phyloP scores from a whole-genome alignment of 2,329 filamentous ascomycete genomes.

The Coniella vitis region DNA sequence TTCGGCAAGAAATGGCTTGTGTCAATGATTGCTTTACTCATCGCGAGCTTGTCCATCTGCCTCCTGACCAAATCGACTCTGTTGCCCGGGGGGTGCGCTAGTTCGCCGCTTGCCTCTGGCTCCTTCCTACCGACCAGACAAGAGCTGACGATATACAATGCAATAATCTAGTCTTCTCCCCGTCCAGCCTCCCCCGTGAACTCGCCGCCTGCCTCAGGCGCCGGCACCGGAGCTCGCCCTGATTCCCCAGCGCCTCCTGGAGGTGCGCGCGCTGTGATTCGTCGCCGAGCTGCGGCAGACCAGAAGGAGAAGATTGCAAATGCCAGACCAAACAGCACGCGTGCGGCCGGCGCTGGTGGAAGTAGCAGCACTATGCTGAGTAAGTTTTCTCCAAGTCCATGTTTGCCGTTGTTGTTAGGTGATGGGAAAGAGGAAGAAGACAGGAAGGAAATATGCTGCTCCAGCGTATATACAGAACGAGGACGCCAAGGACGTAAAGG shows the following conservation, averaged over 20 bases:
- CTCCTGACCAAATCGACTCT: too few species aligned
- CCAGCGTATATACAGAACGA: background rate
- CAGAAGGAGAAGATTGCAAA: constrained; percentile 97
- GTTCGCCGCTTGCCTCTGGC: too few species aligned
- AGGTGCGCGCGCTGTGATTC: constrained; percentile 89
- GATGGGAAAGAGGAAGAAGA: background rate
- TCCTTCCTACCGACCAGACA: too few species aligned
- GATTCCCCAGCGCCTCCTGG: constrained; percentile 86
- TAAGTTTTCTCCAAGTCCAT: constrained; percentile 34
- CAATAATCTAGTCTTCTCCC: constrained; percentile 50
- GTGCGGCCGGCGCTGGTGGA: constrained; percentile 87
- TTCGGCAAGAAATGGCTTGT: too few species aligned
- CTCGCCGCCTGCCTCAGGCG: constrained; percentile 53
- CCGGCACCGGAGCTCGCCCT: constrained; percentile 61
- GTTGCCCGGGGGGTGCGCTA: too few species aligned
- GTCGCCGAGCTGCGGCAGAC: constrained; percentile 90
- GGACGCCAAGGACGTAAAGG: background rate
- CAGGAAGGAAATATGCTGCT: background rate
- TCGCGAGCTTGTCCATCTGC: too few species aligned
- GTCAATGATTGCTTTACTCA: too few species aligned
- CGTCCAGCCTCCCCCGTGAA: constrained; percentile 53
- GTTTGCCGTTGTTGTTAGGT: too few species aligned
- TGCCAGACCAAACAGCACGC: constrained; percentile 84
- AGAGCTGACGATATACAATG: too few species aligned
- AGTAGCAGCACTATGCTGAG: constrained; percentile 98